Percentiles rank a stretch among this genome's conserved stretches.
phyloP scores from a whole-genome alignment of 2,329 filamentous ascomycete genomes.

The Botrytis byssoidea region DNA sequence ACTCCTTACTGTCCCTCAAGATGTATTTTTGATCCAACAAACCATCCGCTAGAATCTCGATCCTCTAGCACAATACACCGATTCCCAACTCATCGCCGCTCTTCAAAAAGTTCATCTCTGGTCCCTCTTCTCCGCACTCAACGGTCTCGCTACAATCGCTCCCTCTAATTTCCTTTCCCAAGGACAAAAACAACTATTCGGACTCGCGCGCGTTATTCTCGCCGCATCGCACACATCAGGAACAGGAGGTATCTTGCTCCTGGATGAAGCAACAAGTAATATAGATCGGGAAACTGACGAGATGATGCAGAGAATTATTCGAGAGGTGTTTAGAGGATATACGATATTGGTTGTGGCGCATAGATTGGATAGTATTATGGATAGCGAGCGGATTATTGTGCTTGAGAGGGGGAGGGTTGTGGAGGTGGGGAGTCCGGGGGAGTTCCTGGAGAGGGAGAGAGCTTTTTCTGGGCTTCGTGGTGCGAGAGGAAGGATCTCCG shows the following conservation, averaged over 20 bases:
- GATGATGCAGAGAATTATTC: constrained; percentile 54
- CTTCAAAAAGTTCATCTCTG: background rate
- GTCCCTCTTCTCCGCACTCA: background rate
- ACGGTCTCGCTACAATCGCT: background rate
- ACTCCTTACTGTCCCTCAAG: background rate
- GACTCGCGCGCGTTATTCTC: background rate
- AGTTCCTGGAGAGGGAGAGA: background rate
- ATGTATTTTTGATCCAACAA: background rate
- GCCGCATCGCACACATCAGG: background rate
- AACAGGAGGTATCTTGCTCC: background rate
- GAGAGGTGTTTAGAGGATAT: constrained; percentile 50
- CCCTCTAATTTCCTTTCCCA: background rate
- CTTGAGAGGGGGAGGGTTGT: constrained; percentile 43
- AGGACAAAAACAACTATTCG: background rate
- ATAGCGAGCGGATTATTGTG: constrained; percentile 51
- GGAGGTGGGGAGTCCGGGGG: constrained; percentile 17
- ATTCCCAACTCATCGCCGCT: background rate
- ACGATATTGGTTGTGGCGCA: constrained; percentile 49
- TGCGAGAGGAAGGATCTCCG: no score
- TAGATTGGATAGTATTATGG: constrained; percentile 45
- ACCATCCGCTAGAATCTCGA: background rate
- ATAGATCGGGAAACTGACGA: constrained; percentile 48
- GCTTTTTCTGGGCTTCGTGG: background rate
- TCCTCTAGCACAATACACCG: background rate
- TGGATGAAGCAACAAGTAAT: background rate